Evolutionary conservation across 345 rosid genomes (phyloP).

Genomic region (Melaleuca alternifolia): DNA sequence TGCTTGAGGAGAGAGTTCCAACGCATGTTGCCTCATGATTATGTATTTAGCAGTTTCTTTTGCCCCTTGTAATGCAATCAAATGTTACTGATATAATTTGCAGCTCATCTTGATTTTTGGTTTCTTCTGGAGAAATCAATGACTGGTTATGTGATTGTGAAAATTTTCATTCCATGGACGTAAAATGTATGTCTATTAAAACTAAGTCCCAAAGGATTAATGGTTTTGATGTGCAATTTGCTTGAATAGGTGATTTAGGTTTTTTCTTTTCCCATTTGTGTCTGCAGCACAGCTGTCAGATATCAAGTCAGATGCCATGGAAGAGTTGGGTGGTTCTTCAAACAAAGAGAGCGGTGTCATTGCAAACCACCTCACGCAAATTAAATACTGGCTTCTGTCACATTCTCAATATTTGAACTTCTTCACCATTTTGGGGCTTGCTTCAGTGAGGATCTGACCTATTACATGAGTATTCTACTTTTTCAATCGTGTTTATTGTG

Average conservation of each 20-base stretch:
- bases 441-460: constrained; percentile 60
- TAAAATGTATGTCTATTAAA: neutral
- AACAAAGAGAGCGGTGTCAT: constrained; percentile 49
- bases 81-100: neutral
- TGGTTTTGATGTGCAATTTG: neutral
- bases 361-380: constrained; percentile 29
- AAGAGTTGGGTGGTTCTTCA: constrained; percentile 55
- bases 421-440: constrained; percentile 78
- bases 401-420: constrained; percentile 77
- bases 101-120: neutral
- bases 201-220: neutral
- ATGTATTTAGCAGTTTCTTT: neutral
- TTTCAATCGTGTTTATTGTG: neutral
- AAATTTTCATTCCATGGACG: neutral
- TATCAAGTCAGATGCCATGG: constrained; percentile 38
- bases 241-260: neutral
- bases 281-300: constrained; percentile 73
- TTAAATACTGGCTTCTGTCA: constrained; percentile 58
- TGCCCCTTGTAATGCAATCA: neutral
- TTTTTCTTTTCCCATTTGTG: neutral
- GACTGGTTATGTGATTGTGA: neutral
- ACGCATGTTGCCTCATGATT: neutral
- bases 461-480: neutral
- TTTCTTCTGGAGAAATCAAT: neutral
- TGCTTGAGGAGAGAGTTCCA: neutral